phyloP scores from a whole-genome alignment of 2,329 filamentous ascomycete genomes.

The Juglanconis sp. region DNA sequence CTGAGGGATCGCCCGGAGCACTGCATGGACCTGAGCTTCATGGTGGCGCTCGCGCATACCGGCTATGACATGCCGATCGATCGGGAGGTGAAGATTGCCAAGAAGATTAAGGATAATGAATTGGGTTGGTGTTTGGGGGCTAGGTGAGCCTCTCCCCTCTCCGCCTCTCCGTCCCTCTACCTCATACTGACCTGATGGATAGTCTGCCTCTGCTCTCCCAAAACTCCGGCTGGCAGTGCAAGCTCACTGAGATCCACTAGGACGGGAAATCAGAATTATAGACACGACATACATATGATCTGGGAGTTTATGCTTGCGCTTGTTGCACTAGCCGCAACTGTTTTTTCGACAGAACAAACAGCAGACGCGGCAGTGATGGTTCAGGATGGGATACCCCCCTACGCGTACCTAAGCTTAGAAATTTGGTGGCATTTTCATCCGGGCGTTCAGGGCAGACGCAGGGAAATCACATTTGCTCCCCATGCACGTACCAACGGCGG shows the following conservation, averaged over 20 bases:
- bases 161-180: background rate
- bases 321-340: background rate
- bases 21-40: slow-evolving; percentile 95
- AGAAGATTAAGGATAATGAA: slow-evolving; percentile 98
- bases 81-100: slow-evolving; percentile 93
- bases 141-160: slow-evolving; percentile 58
- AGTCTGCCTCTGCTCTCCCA: slow-evolving; percentile 81
- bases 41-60: slow-evolving; percentile 87
- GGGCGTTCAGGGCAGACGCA: background rate
- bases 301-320: slow-evolving; percentile 16
- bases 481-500: background rate
- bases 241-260: slow-evolving; percentile 70
- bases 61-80: slow-evolving; percentile 98
- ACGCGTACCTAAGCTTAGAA: background rate
- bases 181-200: background rate
- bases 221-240: slow-evolving; percentile 87
- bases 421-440: slow-evolving; percentile 1
- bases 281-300: slow-evolving; percentile 7
- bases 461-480: background rate
- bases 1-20: slow-evolving; percentile 80
- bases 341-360: background rate
- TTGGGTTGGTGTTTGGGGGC: slow-evolving; percentile 97
- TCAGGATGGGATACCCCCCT: background rate
- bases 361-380: background rate
- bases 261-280: slow-evolving; percentile 20